Conservation (phyloP, 805 yeast genomes). For the Ogataea ramenticola region DNA sequence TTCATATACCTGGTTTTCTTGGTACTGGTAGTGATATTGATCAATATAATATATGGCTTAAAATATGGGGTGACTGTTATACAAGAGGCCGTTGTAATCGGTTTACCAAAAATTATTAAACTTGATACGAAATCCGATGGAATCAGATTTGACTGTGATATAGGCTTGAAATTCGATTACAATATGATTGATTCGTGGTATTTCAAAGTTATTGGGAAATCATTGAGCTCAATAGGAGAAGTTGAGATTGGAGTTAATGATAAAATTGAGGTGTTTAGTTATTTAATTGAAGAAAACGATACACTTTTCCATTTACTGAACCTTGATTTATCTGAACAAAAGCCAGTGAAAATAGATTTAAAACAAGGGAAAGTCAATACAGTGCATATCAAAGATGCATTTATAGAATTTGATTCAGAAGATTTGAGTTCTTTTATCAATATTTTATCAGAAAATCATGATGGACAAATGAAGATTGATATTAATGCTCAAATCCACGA, state of each 20-base stretch:
- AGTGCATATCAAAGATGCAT: no score
- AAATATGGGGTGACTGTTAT: not conserved
- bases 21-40: not conserved
- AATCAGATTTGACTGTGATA: not conserved
- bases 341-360: not conserved
- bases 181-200: slow-evolving; percentile 1
- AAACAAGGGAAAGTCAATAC: no score
- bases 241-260: not conserved
- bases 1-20: not conserved
- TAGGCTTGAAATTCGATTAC: slow-evolving; percentile 3
- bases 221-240: not conserved
- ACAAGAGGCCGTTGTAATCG: not conserved
- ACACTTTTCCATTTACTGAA: not conserved
- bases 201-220: slow-evolving; percentile 1
- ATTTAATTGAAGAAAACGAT: not conserved
- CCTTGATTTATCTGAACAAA: not conserved
- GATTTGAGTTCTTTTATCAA: no score
- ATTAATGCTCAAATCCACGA: no score
- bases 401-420: no score
- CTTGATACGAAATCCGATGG: slow-evolving; percentile 3
- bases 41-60: not conserved
- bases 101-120: not conserved
- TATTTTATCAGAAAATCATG: no score
- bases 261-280: not conserved
- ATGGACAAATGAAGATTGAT: no score